Evolutionary conservation across 306 rosid species (phyloP).

Genomic region (Quercus rubra): DNA sequence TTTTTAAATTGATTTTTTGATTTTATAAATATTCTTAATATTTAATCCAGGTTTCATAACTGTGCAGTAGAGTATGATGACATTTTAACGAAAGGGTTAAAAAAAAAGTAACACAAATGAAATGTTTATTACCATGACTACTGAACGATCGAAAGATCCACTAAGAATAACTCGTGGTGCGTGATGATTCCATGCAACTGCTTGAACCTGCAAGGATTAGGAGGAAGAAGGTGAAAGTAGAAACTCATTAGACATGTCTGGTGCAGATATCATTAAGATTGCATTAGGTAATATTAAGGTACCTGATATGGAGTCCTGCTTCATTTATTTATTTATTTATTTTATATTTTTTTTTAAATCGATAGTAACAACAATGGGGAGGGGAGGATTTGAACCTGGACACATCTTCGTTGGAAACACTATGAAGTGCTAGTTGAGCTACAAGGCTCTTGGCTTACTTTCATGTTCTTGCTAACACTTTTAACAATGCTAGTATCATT

Average conservation of each 20-base stretch:
- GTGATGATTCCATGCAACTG: constrained; percentile 83
- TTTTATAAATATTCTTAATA: too few relatives aligned
- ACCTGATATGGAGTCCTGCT: not conserved
- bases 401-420: too few relatives aligned
- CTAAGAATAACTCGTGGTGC: constrained; percentile 81
- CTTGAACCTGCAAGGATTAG: constrained; percentile 75
- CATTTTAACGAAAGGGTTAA: not conserved
- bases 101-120: not conserved
- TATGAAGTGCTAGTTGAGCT: too few relatives aligned
- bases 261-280: not conserved
- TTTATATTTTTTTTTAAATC: too few relatives aligned
- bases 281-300: not conserved
- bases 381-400: too few relatives aligned
- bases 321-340: too few relatives aligned
- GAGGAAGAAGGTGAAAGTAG: constrained; percentile 10
- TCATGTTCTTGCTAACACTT: too few relatives aligned
- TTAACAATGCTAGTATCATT: too few relatives aligned
- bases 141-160: constrained; percentile 86
- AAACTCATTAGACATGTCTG: constrained; percentile 13
- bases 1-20: too few relatives aligned
- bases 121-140: constrained; percentile 66
- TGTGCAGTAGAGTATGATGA: not conserved
- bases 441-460: too few relatives aligned
- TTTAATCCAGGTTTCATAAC: too few relatives aligned
- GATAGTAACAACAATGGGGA: too few relatives aligned